These are phyloP conservation scores for Heliamphora exappendiculata DNA, from an alignment of 148 eudicot genomes.

Conservation along the genomic window DNA sequence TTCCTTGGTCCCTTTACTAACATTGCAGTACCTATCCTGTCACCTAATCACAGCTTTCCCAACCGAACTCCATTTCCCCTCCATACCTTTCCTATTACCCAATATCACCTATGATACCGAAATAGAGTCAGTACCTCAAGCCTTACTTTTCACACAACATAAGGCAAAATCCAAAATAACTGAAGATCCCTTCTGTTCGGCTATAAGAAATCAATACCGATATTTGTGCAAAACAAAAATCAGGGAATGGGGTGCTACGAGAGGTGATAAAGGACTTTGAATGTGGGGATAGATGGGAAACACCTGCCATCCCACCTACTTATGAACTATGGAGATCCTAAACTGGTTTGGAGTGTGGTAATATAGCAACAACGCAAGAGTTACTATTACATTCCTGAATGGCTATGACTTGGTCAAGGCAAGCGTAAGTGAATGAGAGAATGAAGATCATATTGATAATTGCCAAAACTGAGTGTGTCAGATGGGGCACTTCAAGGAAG, in stretches of 20 bases:
- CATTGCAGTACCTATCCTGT: no score
- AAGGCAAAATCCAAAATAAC: not conserved
- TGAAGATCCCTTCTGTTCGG: not conserved
- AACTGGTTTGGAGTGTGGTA: not conserved
- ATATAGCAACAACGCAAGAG: not conserved
- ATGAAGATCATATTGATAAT: not conserved
- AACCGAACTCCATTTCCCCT: no score
- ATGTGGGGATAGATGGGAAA: not conserved
- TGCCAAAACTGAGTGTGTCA: not conserved
- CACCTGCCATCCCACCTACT: not conserved
- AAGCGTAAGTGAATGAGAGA: not conserved
- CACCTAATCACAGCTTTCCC: no score
- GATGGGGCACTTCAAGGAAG: not conserved
- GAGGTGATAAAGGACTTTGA: not conserved
- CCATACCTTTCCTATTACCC: no score
- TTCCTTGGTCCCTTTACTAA: no score
- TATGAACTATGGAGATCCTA: not conserved
- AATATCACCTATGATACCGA: not conserved
- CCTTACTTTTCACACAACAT: not conserved
- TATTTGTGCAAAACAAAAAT: not conserved
- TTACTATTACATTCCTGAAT: not conserved
- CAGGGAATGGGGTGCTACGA: no score
- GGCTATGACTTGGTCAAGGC: not conserved
- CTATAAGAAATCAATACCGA: not conserved
- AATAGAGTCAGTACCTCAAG: not conserved